Percentiles rank a stretch among this genome's conserved stretches.
Evolutionary conservation across 2,329 filamentous ascomycete species (phyloP).

Genomic region (Bimuria novae-zelandiae): DNA sequence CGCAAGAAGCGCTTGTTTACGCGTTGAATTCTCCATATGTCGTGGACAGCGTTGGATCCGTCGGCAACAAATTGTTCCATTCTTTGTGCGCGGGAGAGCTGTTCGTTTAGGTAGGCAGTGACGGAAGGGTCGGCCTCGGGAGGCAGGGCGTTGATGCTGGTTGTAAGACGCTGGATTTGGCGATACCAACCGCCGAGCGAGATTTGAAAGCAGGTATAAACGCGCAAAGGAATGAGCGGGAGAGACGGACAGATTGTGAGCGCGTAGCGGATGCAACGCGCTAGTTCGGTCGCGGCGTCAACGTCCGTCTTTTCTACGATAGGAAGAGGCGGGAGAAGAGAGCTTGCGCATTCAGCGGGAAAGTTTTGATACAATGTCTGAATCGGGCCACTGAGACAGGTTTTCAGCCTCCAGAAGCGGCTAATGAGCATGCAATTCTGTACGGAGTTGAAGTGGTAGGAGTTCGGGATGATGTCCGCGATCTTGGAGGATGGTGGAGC

Average conservation of each 20-base stretch:
- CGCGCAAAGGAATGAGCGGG: slow-evolving; percentile 32
- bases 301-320: slow-evolving; percentile 22
- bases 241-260: slow-evolving; percentile 22
- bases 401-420: slow-evolving; percentile 34
- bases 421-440: slow-evolving; percentile 29
- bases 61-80: slow-evolving; percentile 31
- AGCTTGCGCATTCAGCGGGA: slow-evolving; percentile 18
- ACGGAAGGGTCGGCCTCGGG: neutral
- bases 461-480: slow-evolving; percentile 25
- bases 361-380: slow-evolving; percentile 33
- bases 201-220: slow-evolving; percentile 34
- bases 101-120: neutral
- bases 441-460: slow-evolving; percentile 27
- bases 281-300: slow-evolving; percentile 26
- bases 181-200: slow-evolving; percentile 34
- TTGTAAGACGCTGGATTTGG: slow-evolving; percentile 17
- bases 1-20: slow-evolving; percentile 26
- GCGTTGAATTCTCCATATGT: slow-evolving; percentile 26
- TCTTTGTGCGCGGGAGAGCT: slow-evolving; percentile 16
- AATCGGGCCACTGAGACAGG: slow-evolving; percentile 27
- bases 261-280: slow-evolving; percentile 29
- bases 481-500: slow-evolving; percentile 20
- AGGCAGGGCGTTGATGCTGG: neutral
- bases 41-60: slow-evolving; percentile 29
- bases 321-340: slow-evolving; percentile 22